Evolutionary conservation across 2,329 filamentous ascomycete genomes (phyloP).

Genomic region (Fusarium caatingaense): DNA sequence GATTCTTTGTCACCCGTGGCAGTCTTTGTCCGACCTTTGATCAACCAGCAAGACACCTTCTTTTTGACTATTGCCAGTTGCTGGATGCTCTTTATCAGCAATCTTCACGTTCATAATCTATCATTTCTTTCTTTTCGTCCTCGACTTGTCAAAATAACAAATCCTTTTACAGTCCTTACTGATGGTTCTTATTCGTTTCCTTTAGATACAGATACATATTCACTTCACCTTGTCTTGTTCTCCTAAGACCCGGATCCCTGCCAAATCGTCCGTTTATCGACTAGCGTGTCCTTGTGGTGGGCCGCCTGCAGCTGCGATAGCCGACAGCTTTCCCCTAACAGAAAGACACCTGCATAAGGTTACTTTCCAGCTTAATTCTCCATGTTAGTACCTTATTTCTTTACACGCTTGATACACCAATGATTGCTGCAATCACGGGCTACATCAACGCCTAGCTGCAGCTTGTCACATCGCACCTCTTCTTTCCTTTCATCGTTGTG

Average conservation of each 20-base stretch:
- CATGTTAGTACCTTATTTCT: slow-evolving; percentile 44
- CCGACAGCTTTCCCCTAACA: slow-evolving; percentile 39
- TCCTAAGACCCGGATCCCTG: slow-evolving; percentile 38
- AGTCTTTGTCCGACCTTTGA: slow-evolving; percentile 43
- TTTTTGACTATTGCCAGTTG: slow-evolving; percentile 14
- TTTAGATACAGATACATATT: slow-evolving; percentile 40
- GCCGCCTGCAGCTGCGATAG: slow-evolving; percentile 38
- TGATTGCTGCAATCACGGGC: slow-evolving; percentile 24
- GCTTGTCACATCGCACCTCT: slow-evolving; percentile 10
- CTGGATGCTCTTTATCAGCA: slow-evolving; percentile 27
- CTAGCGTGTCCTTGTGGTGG: slow-evolving; percentile 44
- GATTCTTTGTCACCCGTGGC: slow-evolving; percentile 34
- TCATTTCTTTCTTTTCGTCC: neutral
- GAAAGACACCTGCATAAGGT: slow-evolving; percentile 33
- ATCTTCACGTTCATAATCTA: slow-evolving; percentile 14
- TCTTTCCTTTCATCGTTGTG: slow-evolving; percentile 3
- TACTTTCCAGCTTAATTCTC: slow-evolving; percentile 28
- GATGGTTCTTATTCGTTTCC: slow-evolving; percentile 37
- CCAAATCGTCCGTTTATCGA: slow-evolving; percentile 29
- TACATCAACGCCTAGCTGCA: slow-evolving; percentile 39
- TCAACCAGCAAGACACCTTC: slow-evolving; percentile 19
- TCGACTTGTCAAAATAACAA: slow-evolving; percentile 1
- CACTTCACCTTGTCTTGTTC: slow-evolving; percentile 23
- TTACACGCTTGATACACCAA: slow-evolving; percentile 23
- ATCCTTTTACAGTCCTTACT: slow-evolving; percentile 35